Conservation (phyloP, 768 basidiomycete species). For the Leccinum incarnatum region DNA sequence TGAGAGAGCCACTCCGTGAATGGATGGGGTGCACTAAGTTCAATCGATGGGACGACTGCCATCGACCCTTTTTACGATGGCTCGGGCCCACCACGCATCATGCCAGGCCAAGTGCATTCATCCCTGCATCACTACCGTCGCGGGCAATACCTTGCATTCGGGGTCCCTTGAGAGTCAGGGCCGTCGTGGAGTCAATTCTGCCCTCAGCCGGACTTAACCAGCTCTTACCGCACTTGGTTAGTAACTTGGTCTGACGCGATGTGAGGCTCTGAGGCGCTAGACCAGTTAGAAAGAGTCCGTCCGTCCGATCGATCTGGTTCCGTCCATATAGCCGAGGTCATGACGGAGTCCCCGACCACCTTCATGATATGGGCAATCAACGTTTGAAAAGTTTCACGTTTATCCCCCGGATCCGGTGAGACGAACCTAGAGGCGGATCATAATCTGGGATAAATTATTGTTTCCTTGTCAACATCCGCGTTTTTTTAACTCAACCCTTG, state of each 20-base stretch:
- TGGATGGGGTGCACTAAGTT: not conserved
- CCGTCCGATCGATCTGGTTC: not conserved
- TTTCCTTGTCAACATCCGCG: conserved; percentile 14
- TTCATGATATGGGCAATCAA: not conserved
- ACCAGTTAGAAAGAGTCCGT: not conserved
- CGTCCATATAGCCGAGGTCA: not conserved
- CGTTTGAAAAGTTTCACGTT: not conserved
- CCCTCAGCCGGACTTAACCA: not conserved
- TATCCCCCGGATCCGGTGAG: not conserved
- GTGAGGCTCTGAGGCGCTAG: not conserved
- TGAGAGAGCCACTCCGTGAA: too few relatives aligned
- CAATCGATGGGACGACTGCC: not conserved
- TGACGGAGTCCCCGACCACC: not conserved
- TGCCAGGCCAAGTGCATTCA: not conserved
- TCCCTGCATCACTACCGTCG: not conserved
- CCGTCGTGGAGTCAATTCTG: not conserved
- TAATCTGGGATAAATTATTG: conserved; percentile 13
- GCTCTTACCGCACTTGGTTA: not conserved
- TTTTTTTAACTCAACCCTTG: conserved; percentile 7
- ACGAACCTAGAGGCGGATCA: not conserved
- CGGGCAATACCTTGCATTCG: not conserved
- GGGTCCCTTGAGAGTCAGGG: conserved; percentile 4
- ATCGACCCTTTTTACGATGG: not conserved
- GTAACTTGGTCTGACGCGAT: not conserved
- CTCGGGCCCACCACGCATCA: too few relatives aligned